Evolutionary conservation across 805 yeast species (phyloP), one percentile per base, ranked within the genome.

Genomic region (Ascoidea rubescens): DNA sequence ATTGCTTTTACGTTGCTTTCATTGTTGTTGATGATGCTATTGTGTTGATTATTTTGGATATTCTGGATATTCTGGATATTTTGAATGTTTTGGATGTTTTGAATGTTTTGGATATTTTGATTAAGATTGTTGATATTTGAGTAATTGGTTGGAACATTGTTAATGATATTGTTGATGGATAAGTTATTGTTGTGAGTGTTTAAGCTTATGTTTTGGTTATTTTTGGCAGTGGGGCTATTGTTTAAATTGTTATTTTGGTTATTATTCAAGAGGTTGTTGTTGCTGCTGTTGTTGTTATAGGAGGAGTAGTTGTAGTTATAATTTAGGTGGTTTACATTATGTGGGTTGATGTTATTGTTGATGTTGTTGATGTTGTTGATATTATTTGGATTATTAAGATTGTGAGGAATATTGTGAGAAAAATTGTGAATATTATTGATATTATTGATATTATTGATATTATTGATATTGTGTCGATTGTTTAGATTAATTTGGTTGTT

Each of bases 1-100:
- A 75, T 72, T 0, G 86, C 87, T 58, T 80, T 70, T 44, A 60
- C 62, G 45, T 51, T 58, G 48, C 59, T 57, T 21, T 57, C 58
- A 45, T 54, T 56, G 8, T 55, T 59, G 7, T 52, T 57, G 2
- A 56, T 21, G n/a, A 52, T 47, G 50, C 8, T 46, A 16, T 10
- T 37, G 14, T 37, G 8, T 10, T 37, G 8, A 8, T 10, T 10
- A 37, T 37, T 37, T 10, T 37, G 8, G 8, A 37, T 37, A 14
- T 37, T 37, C 14, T 37, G 8, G 2, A 37, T 37, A 37, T 37
- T 37, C 2, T 37, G 8, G 2, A 37, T 37, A 14, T 37, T 37
- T 2, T 37, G 8, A 2, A 37, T 37, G 4, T 37, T 37, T 10
- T 37, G 8, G 4, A 37, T 37, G 43, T 37, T 37, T 10, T 37